These are phyloP conservation scores for Pelargonium australe DNA, from an alignment of 441 rosid species.

Conservation along the genomic window DNA sequence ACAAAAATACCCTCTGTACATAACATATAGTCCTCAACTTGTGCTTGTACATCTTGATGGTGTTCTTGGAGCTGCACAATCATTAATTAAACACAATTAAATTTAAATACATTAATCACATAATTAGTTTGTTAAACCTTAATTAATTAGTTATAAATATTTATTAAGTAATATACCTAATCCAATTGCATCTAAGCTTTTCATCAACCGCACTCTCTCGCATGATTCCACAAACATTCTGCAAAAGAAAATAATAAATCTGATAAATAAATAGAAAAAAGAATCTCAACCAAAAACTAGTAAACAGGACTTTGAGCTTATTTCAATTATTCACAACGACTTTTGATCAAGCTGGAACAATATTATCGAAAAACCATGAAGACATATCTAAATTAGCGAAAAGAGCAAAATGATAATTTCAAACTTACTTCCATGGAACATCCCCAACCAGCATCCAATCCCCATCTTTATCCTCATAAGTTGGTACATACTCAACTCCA, in stretches of 20 bases:
- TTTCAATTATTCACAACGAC: no score
- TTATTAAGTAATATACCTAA: conserved; percentile 23
- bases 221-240: conserved; percentile 70
- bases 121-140: neutral
- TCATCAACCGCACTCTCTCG: conserved; percentile 61
- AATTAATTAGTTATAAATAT: neutral
- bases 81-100: neutral
- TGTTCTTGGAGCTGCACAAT: conserved; percentile 35
- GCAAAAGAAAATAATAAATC: conserved; percentile 6
- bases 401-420: neutral
- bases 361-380: no score
- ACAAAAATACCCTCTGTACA: conserved; percentile 27
- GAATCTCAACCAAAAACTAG: no score
- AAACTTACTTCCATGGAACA: conserved; percentile 66
- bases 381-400: no score
- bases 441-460: conserved; percentile 75
- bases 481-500: conserved; percentile 42
- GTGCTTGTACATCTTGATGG: conserved; percentile 33
- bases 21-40: conserved; percentile 6
- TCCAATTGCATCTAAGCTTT: conserved; percentile 45
- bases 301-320: no score
- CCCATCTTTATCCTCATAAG: conserved; percentile 63
- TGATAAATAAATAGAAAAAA: no score
- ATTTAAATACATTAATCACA: no score
- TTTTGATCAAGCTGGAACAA: no score